Evolutionary conservation across 108 stramenopile genomes (phyloP), one percentile per base, ranked within the genome.

Genomic region (Mayamaea pseudoterrestris): DNA sequence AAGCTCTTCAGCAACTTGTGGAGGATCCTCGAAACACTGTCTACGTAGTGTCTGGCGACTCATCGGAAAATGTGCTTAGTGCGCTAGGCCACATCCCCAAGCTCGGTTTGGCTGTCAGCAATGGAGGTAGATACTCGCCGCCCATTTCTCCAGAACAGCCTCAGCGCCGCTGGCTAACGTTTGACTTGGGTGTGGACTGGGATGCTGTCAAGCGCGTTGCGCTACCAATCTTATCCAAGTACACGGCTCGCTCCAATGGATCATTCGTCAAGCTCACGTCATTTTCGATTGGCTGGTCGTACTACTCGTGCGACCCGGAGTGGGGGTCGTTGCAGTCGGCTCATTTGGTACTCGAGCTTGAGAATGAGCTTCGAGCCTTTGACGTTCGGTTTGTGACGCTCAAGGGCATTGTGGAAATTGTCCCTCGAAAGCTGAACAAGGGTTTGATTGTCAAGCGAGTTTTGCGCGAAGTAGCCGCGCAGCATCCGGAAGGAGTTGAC

Each of bases 281-380:
- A 25, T 86, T 83, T 28, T 90, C 93, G 32, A 82, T 97, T 34
- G 89, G 93, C 16, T 99, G 97, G 97, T 84, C 87, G 22, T 98
- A 96, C 60, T 97, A 95, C 68, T 80, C 90, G 2, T 93, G 94
- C 24, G 98, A 99, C 69, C 98, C 98, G 1, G 98, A 99, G 48
- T 99, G 96, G 96, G 98, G 96, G 7, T 74, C 76, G 2, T 70
- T 92, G 13, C 96, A 97, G 59, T 96, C 96, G 14, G 70, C 83
- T 28, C 73, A 93, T 57, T 61, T 99, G 40, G 89, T 89, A 11
- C 43, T 67, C 27, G 96, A 99, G 55, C 69, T 97, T 16, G 83
- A 92, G 44, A 66, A 61, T 35, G 89, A 90, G 37, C 81, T 99
- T 30, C 67, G 55, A 23, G 57, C 80, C 11, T 90, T 90, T 50